Evolutionary conservation across 164 flowering plant genomes (phyloP), one percentile per base, ranked within the genome.

Genomic region (Echeveria elegans): DNA sequence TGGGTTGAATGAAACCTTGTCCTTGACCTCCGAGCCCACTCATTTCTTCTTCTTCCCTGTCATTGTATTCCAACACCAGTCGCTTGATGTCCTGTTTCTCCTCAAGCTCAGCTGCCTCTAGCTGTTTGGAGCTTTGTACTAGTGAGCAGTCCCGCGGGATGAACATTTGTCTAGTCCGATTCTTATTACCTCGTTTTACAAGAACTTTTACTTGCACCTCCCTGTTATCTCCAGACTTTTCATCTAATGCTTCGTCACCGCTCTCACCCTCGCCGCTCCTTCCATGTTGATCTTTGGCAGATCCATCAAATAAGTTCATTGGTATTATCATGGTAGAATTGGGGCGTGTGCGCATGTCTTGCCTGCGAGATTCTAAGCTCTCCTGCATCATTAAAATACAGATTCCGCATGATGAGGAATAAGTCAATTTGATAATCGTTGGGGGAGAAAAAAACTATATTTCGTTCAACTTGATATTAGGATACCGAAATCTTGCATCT

Each of bases 91-190:
- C 91, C 78, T 89, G 95, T 64, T 91, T 94, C 86, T 94, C 97
- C 74, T 94, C 97, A 28, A 90, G 79, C 77, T 94, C 97, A 16
- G 96, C 98, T 60, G 96, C 96, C 82, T 91, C 99, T 72, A 88
- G 87, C 86, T 90, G 88, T 68, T 88, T 94, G 28, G 99, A 82
- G 80, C 93, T 87, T 80, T 87, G 95, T 50, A 94, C 85, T 9
- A 94, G 89, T 10, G 89, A 74, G 79, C 89, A 84, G 77, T 87
- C 97, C 15, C 81, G 76, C 8, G 99, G 99, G 56, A 94, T 83
- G 66, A 66, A 77, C 96, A 94, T 90, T 71, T 94, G 90, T 77
- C 80, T 90, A 6, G 90, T 94, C 58, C 83, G 97, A 64, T 91
- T 96, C 77, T 91, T 90, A 86, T 83, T 83, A 30, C 99, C 99